phyloP scores from a whole-genome alignment of 345 rosid species.

The Boechera retrofracta region DNA sequence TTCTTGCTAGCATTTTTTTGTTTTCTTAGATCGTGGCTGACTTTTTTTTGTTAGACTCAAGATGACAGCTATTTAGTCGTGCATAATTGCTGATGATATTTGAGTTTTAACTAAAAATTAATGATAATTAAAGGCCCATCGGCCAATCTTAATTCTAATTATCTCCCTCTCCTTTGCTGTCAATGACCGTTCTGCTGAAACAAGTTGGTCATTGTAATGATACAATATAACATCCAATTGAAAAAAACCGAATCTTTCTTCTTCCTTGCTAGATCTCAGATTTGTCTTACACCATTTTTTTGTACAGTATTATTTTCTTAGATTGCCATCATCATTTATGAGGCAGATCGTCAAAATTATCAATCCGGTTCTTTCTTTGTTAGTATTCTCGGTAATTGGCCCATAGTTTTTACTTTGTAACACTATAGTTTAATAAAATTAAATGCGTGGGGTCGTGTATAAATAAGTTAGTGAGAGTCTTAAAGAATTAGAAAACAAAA shows the following conservation, averaged over 20 bases:
- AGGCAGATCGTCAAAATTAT: background rate
- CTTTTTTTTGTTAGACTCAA: background rate
- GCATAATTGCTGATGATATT: slow-evolving; percentile 2
- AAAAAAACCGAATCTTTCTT: slow-evolving; percentile 15
- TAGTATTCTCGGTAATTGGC: background rate
- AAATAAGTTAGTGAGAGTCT: background rate
- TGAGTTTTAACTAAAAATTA: background rate
- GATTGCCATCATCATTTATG: slow-evolving; percentile 6
- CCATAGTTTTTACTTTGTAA: slow-evolving; percentile 5
- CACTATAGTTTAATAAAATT: slow-evolving; percentile 1
- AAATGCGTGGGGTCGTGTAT: background rate
- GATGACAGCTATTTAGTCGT: slow-evolving; percentile 38
- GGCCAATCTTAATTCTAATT: background rate
- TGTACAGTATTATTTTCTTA: slow-evolving; percentile 4
- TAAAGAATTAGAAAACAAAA: background rate
- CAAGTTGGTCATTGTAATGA: slow-evolving; percentile 22
- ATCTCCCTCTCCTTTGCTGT: background rate
- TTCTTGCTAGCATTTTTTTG: slow-evolving; percentile 15
- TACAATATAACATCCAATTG: background rate
- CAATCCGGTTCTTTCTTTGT: background rate
- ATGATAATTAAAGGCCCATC: background rate
- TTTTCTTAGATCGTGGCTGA: background rate
- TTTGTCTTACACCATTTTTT: background rate
- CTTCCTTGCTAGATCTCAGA: slow-evolving; percentile 30
- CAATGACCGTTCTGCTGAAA: background rate